phyloP scores from a whole-genome alignment of 305 asterid species.

The Fraxinus dipetala region DNA sequence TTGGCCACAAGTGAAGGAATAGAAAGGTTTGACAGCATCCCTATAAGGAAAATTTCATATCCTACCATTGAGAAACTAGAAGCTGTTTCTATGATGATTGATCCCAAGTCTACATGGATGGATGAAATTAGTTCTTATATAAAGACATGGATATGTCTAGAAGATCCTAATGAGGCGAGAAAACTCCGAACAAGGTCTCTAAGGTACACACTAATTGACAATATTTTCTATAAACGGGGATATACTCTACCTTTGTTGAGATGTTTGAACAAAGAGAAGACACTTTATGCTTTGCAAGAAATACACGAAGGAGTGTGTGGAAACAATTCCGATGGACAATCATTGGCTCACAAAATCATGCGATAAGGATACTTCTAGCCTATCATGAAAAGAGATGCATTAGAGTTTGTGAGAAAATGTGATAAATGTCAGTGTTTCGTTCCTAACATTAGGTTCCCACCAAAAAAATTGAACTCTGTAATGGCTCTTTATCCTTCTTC shows the following conservation, averaged over 20 bases:
- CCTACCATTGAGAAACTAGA: not conserved
- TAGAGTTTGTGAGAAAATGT: no score
- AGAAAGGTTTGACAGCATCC: not conserved
- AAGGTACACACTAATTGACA: not conserved
- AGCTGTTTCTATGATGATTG: not conserved
- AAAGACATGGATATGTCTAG: no score
- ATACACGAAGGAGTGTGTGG: not conserved
- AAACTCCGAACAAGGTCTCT: not conserved
- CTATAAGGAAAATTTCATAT: no score
- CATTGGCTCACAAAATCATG: not conserved
- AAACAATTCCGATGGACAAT: not conserved
- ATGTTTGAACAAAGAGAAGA: not conserved
- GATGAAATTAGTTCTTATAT: not conserved
- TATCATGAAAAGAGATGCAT: no score
- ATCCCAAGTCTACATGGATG: not conserved
- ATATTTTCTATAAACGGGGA: not conserved
- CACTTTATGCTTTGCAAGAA: not conserved
- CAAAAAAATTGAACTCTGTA: no score
- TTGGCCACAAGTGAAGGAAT: not conserved
- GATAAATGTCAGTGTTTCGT: no score
- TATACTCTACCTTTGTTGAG: not conserved
- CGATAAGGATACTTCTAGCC: no score
- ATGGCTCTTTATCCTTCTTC: no score
- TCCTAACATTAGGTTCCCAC: no score
- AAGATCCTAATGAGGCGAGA: not conserved